phyloP scores from a whole-genome alignment of 306 rosid genomes.

The Trichosanthes truncata region DNA sequence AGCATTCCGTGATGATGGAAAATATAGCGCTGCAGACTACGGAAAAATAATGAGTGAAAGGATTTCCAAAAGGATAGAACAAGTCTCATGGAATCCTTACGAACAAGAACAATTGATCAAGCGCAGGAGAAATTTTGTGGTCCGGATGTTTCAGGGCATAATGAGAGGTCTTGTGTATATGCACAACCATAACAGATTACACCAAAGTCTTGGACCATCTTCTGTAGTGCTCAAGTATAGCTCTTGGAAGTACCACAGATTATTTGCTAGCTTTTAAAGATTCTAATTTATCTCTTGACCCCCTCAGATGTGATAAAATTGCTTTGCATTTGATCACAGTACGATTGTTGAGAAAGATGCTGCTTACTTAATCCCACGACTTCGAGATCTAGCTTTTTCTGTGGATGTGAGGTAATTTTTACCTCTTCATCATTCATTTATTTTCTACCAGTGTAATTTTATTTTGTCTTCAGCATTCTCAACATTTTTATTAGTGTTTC shows the following conservation, averaged over 20 bases:
- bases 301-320: background rate
- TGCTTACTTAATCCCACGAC: conserved; percentile 72
- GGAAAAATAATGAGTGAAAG: conserved; percentile 65
- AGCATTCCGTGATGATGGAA: conserved; percentile 88
- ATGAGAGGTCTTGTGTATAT: conserved; percentile 73
- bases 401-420: conserved; percentile 58
- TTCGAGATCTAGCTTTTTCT: conserved; percentile 86
- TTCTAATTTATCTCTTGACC: background rate
- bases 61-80: conserved; percentile 31
- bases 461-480: background rate
- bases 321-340: conserved; percentile 33
- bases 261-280: conserved; percentile 9
- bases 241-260: conserved; percentile 1
- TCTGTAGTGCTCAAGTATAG: conserved; percentile 80
- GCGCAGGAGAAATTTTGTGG: conserved; percentile 49
- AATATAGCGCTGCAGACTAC: conserved; percentile 78
- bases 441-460: background rate
- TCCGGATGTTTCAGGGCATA: conserved; percentile 64
- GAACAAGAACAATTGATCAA: conserved; percentile 45
- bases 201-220: conserved; percentile 97
- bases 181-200: conserved; percentile 70
- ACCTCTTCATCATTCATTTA: background rate
- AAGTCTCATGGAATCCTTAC: conserved; percentile 58
- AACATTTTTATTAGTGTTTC: background rate
- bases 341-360: conserved; percentile 68